Conservation (phyloP, 2,329 filamentous ascomycete genomes). For the Pezicula neosporulosa region DNA sequence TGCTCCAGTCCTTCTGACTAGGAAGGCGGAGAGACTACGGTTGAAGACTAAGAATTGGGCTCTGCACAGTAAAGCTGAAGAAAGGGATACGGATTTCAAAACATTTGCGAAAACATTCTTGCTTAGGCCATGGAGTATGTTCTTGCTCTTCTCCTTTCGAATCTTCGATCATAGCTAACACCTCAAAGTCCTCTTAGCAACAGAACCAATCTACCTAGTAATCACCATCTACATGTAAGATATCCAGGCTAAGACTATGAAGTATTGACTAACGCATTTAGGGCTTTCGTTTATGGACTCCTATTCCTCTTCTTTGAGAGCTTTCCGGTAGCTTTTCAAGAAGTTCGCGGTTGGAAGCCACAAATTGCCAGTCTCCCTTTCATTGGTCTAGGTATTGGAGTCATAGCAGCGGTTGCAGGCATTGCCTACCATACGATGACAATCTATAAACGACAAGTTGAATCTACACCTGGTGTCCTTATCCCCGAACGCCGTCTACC, state of each 20-base stretch:
- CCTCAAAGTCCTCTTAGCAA: too few relatives aligned
- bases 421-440: slow-evolving; percentile 30
- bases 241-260: too few relatives aligned
- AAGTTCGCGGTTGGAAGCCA: slow-evolving; percentile 33
- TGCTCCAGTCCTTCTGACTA: slow-evolving; percentile 41
- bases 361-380: slow-evolving; percentile 38
- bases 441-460: slow-evolving; percentile 26
- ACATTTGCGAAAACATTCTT: slow-evolving; percentile 24
- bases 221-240: too few relatives aligned
- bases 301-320: slow-evolving; percentile 40
- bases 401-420: slow-evolving; percentile 16
- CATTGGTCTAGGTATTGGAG: slow-evolving; percentile 34
- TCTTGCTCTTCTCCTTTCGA: too few relatives aligned
- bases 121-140: slow-evolving; percentile 14
- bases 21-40: slow-evolving; percentile 43
- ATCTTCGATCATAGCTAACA: too few relatives aligned
- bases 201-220: too few relatives aligned
- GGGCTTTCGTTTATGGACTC: slow-evolving; percentile 20
- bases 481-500: slow-evolving; percentile 41
- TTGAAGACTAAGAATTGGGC: slow-evolving; percentile 34
- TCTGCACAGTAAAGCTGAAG: slow-evolving; percentile 26
- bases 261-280: slow-evolving; percentile 8
- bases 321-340: slow-evolving; percentile 42
- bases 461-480: slow-evolving; percentile 18
- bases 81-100: slow-evolving; percentile 30